Evolutionary conservation across 306 rosid species (phyloP).

Genomic region (Hippophae gyantsensis): DNA sequence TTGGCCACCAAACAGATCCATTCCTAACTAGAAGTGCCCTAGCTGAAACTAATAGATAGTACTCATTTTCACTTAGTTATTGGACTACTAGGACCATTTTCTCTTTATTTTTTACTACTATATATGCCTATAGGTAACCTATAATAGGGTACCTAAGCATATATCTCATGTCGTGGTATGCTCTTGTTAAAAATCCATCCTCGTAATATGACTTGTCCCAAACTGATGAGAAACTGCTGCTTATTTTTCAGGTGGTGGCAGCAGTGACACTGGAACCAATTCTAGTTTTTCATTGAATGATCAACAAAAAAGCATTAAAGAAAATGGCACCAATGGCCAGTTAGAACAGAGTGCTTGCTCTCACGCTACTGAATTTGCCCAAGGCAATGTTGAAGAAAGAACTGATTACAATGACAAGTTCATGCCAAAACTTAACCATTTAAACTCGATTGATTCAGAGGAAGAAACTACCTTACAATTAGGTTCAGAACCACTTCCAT

Average conservation of each 20-base stretch:
- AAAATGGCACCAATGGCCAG: slow-evolving; percentile 16
- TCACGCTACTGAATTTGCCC: slow-evolving; percentile 3
- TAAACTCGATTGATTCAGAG: not conserved
- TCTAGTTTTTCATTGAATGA: slow-evolving; percentile 34
- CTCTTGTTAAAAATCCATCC: not conserved
- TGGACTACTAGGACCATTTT: too few relatives aligned
- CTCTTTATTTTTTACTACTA: too few relatives aligned
- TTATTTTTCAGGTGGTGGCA: slow-evolving; percentile 37
- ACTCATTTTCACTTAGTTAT: too few relatives aligned
- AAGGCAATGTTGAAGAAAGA: not conserved
- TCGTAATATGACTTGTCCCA: not conserved
- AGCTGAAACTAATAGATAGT: too few relatives aligned
- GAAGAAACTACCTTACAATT: slow-evolving; percentile 8
- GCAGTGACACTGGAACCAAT: slow-evolving; percentile 38
- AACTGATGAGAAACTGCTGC: not conserved
- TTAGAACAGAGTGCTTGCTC: slow-evolving; percentile 34
- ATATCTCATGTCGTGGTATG: too few relatives aligned
- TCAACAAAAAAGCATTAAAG: slow-evolving; percentile 11
- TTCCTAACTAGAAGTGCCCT: too few relatives aligned
- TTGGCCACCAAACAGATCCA: too few relatives aligned
- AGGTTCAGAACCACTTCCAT: slow-evolving; percentile 6
- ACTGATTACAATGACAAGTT: not conserved
- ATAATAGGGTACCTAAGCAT: too few relatives aligned
- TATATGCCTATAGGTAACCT: too few relatives aligned
- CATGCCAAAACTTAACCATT: not conserved